Conservation (phyloP, 768 basidiomycete species). For the Pholiota microspora region DNA sequence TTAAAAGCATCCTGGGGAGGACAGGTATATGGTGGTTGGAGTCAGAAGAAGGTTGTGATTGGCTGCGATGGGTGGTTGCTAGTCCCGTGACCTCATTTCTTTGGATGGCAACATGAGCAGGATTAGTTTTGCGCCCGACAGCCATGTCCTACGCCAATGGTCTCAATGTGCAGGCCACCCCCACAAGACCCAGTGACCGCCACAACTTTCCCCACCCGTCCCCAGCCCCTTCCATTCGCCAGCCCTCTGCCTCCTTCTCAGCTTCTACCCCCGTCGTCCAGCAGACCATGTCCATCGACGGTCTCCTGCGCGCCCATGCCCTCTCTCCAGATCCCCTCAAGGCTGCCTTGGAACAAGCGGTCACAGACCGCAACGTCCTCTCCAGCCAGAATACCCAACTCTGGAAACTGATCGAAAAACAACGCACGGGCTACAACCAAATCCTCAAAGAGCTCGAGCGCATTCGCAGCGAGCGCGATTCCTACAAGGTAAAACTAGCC, state of each 20-base stretch:
- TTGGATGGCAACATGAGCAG: neutral
- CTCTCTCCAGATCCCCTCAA: conserved; percentile 49
- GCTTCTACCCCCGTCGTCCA: conserved; percentile 32
- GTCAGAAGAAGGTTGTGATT: neutral
- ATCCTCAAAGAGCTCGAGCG: conserved; percentile 85
- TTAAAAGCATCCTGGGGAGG: neutral
- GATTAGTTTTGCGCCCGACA: neutral
- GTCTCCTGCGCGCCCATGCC: conserved; percentile 55
- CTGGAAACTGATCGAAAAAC: conserved; percentile 95
- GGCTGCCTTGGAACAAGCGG: conserved; percentile 74
- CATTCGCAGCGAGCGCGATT: conserved; percentile 76
- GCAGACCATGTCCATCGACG: conserved; percentile 45
- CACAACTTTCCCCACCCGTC: conserved; percentile 36
- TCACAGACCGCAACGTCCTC: conserved; percentile 79
- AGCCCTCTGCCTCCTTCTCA: conserved; percentile 28
- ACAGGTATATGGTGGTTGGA: neutral
- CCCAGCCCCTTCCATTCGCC: conserved; percentile 28
- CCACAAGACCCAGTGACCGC: conserved; percentile 32
- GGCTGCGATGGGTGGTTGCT: neutral
- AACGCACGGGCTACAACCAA: conserved; percentile 76
- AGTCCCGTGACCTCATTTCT: neutral
- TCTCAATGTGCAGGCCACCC: conserved; percentile 19
- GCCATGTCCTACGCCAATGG: conserved; percentile 11
- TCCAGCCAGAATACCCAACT: conserved; percentile 85
- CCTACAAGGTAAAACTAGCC: conserved; percentile 50